These are phyloP conservation scores for Calonectria pteridis DNA, from an alignment of 2,329 filamentous ascomycete species.

Conservation along the genomic window DNA sequence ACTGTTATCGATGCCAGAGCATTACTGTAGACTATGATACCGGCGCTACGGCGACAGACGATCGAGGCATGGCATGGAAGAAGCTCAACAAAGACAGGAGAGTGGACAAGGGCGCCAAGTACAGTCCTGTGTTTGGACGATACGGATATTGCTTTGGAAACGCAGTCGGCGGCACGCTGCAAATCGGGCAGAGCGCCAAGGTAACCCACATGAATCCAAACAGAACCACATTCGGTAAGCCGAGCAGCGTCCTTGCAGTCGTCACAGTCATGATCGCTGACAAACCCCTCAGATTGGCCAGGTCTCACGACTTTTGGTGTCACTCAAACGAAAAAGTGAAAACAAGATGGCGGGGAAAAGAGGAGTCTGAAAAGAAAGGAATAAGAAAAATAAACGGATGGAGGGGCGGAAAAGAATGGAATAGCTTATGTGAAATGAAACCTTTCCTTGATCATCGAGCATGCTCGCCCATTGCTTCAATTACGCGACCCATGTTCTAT, in stretches of 20 bases:
- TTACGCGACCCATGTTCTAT: background rate
- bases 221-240: constrained; percentile 39
- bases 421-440: background rate
- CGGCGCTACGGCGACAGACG: constrained; percentile 34
- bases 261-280: background rate
- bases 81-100: constrained; percentile 42
- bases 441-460: background rate
- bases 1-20: constrained; percentile 41
- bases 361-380: background rate
- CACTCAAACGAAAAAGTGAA: constrained; percentile 24
- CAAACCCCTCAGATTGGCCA: constrained; percentile 35
- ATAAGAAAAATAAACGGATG: background rate
- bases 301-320: constrained; percentile 30
- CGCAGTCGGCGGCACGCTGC: background rate
- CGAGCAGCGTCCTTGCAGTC: fast-evolving
- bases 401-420: background rate
- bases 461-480: background rate
- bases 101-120: constrained; percentile 40
- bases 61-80: constrained; percentile 38
- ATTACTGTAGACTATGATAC: constrained; percentile 42
- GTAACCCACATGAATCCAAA: constrained; percentile 31
- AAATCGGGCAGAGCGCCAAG: constrained; percentile 27
- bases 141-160: constrained; percentile 41
- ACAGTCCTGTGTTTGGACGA: constrained; percentile 41
- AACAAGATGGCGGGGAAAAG: too few relatives aligned